Evolutionary conservation across 176 grass and related monocot genomes (phyloP), one percentile per base, ranked within the genome.

Genomic region (Oryza brachyantha): DNA sequence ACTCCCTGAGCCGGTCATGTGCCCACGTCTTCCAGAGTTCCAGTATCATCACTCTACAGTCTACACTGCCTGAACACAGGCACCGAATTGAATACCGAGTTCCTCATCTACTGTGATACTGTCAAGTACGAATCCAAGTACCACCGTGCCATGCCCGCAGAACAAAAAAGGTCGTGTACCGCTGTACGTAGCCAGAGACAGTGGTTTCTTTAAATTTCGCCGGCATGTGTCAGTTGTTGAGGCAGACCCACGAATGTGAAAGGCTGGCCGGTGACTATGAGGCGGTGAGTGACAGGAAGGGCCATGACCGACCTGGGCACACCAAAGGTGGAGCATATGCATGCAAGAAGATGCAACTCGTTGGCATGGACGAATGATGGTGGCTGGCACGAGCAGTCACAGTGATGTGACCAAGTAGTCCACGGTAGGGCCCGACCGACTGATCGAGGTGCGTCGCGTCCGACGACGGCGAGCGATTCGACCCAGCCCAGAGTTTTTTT

Each of bases 401-500:
- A 62, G 55, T 24, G 68, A 79, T 29, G 69, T 35, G 83, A 73
- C 84, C 34, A 38, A 28, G 28, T 67, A 73, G 76, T 79, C 68
- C 76, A 79, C 60, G 68, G 34, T 64, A 41, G 60, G 83, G 13
- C 59, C 63, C 39, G 3, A 10, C 16, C 35, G 9, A n/a, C 58
- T 0, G 60, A n/a, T n/a, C n/a, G n/a, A 66, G 17, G 61, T 25
- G 24, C 48, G 45, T 29, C 64, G 50, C 25, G 61, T 31, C 80
- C 40, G 29, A 4, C 19, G 48, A 32, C 31, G 31, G n/a, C n/a
- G n/a, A n/a, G n/a, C 48, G 48, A 52, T 52, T 19, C n/a, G n/a
- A 8, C 36, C 46, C 27, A 11, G 73, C 22, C 22, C 73, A n/a
- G n/a, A n/a, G n/a, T n/a, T n/a, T n/a, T n/a, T n/a, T n/a, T n/a